Conservation (phyloP, 495 filamentous ascomycete genomes). For the Penicillium ucsense region DNA sequence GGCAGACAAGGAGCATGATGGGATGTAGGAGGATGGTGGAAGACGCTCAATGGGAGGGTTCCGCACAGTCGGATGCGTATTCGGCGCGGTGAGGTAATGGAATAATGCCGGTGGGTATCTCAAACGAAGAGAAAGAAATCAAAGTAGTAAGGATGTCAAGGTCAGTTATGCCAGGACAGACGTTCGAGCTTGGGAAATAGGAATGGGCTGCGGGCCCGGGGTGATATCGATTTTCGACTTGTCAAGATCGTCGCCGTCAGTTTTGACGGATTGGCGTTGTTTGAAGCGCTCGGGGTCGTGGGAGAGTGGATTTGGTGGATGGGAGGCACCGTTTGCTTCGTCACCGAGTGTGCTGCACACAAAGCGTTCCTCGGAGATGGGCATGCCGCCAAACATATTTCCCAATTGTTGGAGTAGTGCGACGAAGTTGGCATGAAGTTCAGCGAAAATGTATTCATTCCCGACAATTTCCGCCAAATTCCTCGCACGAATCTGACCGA, state of each 20-base stretch:
- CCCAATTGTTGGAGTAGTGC: constrained; percentile 60
- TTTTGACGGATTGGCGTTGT: constrained; percentile 12
- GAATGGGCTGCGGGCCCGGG: constrained; percentile 34
- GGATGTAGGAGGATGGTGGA: too few relatives aligned
- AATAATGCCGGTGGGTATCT: constrained; percentile 16
- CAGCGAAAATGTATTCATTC: constrained; percentile 77
- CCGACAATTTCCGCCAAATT: constrained; percentile 82
- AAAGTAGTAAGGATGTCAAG: background rate
- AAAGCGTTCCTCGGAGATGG: constrained; percentile 35
- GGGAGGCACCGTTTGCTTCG: constrained; percentile 11
- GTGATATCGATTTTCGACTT: constrained; percentile 29
- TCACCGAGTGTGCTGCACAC: constrained; percentile 34
- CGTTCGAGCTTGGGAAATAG: constrained; percentile 30
- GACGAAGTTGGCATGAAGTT: constrained; percentile 75
- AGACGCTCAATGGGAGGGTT: too few relatives aligned
- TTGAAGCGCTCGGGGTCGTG: constrained; percentile 10
- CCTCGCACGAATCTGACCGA: constrained; percentile 54
- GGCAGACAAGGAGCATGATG: too few relatives aligned
- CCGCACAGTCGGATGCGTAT: too few relatives aligned
- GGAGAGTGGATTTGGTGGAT: constrained; percentile 18
- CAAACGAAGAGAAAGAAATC: constrained; percentile 6
- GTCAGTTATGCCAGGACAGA: constrained; percentile 27
- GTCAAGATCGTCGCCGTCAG: constrained; percentile 25
- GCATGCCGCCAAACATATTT: constrained; percentile 35
- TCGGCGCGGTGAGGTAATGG: background rate